Conservation (phyloP, 225 moss, liverwort and hornwort genomes). For the Climacium dendroides region DNA sequence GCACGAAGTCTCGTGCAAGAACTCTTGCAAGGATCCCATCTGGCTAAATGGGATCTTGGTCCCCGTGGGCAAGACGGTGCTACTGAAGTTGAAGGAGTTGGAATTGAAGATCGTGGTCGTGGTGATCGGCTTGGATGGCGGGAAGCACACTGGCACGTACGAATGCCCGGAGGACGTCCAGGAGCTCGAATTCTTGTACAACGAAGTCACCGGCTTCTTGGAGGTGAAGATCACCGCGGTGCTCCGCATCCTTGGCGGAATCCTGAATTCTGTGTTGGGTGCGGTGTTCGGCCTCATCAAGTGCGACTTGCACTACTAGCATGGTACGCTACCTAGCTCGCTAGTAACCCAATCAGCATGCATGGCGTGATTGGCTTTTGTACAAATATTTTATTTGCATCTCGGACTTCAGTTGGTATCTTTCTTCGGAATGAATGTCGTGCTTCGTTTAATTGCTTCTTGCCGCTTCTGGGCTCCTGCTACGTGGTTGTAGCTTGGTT, state of each 20-base stretch:
- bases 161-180: too few species aligned
- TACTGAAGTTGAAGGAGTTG: too few species aligned
- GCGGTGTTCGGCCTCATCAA: fast-evolving
- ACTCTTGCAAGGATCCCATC: background rate
- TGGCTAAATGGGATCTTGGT: background rate
- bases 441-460: background rate
- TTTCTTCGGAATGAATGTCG: background rate
- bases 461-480: background rate
- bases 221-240: background rate
- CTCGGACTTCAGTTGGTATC: background rate
- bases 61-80: background rate
- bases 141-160: too few species aligned
- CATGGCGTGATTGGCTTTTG: background rate
- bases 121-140: too few species aligned
- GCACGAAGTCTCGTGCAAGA: background rate
- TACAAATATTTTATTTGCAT: background rate
- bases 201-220: background rate
- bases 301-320: background rate
- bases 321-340: background rate
- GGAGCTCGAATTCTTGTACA: too few species aligned
- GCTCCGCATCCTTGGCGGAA: background rate
- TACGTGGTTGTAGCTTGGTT: background rate
- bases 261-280: background rate
- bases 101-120: too few species aligned
- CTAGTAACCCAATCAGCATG: background rate